Conservation (phyloP, 225 moss, liverwort and hornwort species). For the Asterella californica region DNA sequence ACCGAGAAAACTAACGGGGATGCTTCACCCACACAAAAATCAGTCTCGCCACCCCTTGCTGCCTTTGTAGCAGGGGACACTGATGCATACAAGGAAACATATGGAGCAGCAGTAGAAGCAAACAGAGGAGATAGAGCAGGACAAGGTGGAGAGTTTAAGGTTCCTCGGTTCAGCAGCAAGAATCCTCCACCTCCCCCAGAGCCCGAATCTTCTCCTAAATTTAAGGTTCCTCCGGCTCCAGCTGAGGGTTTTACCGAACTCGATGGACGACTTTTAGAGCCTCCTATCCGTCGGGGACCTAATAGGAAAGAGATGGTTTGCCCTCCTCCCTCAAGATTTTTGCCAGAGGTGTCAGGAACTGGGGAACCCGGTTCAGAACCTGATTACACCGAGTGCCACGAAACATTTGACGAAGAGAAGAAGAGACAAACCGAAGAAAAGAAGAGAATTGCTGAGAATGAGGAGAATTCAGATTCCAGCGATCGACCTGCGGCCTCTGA, state of each 20-base stretch:
- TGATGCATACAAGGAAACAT: not conserved
- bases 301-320: constrained; percentile 2
- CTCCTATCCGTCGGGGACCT: not conserved
- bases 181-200: not conserved
- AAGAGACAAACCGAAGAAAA: not conserved
- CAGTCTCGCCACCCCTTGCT: not conserved
- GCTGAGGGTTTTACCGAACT: not conserved
- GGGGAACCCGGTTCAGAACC: not conserved
- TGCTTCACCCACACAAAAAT: not conserved
- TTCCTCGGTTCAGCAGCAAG: constrained; percentile 16
- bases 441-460: not conserved
- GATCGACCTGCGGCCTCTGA: not conserved
- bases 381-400: no score
- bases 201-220: not conserved
- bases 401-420: no score
- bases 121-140: not conserved
- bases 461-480: no score
- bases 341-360: not conserved
- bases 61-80: not conserved
- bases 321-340: constrained; percentile 7
- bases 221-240: not conserved
- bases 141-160: constrained; percentile 7
- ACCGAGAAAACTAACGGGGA: not conserved
- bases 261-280: not conserved
- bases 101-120: not conserved